A percentile compares a stretch with the other conserved stretches of the same genome.
Evolutionary conservation across 257 asterid species (phyloP).

Genomic region (Penstemon barbatus): DNA sequence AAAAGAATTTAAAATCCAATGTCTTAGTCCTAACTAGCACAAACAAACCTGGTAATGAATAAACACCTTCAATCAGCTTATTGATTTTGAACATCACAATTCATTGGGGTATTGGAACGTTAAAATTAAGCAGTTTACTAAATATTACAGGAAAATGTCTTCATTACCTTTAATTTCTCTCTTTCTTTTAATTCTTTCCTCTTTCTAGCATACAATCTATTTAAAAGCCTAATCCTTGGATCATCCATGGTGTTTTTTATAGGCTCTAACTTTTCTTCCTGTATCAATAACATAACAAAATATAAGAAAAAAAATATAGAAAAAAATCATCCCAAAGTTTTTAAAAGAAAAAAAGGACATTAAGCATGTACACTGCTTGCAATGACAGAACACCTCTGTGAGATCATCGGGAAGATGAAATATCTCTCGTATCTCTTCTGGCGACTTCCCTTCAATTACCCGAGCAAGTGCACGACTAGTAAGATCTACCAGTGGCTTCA

Average conservation of each 20-base stretch:
- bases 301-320: constrained; percentile 23
- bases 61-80: constrained; percentile 29
- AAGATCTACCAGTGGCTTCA: constrained; percentile 92
- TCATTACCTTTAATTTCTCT: constrained; percentile 73
- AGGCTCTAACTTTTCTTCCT: constrained; percentile 99
- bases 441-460: constrained; percentile 88
- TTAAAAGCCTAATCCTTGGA: constrained; percentile 87
- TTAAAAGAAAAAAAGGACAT: constrained; percentile 30
- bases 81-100: constrained; percentile 22
- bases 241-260: constrained; percentile 86
- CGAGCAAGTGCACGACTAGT: constrained; percentile 96
- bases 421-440: constrained; percentile 90
- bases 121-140: constrained; percentile 16
- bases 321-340: constrained; percentile 14
- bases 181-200: constrained; percentile 88
- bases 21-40: constrained; percentile 34
- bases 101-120: constrained; percentile 24
- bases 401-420: constrained; percentile 96
- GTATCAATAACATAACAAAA: constrained; percentile 32
- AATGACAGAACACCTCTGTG: constrained; percentile 88
- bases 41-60: neutral
- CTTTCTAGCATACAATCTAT: constrained; percentile 89
- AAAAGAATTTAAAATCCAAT: constrained; percentile 30
- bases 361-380: constrained; percentile 62
- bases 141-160: constrained; percentile 22